These are phyloP conservation scores for Basipetospora chlamydospora DNA, from an alignment of 2,329 filamentous ascomycete genomes.

Conservation along the genomic window DNA sequence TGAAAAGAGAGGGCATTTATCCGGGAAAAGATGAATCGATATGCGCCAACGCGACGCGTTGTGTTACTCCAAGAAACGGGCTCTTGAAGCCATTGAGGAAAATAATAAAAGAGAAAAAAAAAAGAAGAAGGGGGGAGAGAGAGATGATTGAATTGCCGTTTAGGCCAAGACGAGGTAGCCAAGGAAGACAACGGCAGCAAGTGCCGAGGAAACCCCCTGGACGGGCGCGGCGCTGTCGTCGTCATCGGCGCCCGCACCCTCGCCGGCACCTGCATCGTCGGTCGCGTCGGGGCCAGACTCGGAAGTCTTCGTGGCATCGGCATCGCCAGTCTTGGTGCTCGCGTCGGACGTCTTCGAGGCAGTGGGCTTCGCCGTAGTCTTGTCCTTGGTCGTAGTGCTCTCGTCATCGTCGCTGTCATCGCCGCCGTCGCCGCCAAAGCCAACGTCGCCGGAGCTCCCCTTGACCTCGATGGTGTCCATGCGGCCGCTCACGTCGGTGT, in stretches of 20 bases:
- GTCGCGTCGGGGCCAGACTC: not conserved
- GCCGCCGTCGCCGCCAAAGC: slow-evolving; percentile 7
- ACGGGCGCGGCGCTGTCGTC: not conserved
- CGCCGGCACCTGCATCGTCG: not conserved
- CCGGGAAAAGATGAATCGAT: too few species aligned
- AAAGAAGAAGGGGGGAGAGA: too few species aligned
- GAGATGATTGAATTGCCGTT: too few species aligned
- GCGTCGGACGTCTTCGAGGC: not conserved
- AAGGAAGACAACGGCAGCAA: not conserved
- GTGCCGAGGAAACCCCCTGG: not conserved
- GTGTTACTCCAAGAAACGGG: too few species aligned
- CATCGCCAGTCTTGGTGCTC: not conserved
- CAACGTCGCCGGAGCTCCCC: slow-evolving; percentile 13
- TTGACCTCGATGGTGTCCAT: slow-evolving; percentile 37
- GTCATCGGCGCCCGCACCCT: not conserved
- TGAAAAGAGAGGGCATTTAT: too few species aligned
- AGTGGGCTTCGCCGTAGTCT: not conserved
- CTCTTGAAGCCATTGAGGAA: too few species aligned
- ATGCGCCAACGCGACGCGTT: too few species aligned
- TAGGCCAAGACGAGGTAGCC: not conserved
- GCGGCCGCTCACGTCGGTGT: slow-evolving; percentile 31
- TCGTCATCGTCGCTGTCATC: not conserved
- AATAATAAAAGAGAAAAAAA: too few species aligned
- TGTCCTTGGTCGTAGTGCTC: not conserved
- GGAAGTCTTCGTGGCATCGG: not conserved